A percentile compares a stretch with the other conserved stretches of the same genome.
These are phyloP conservation scores for Penicillium chermesinum DNA, from an alignment of 495 filamentous ascomycete genomes.

Conservation along the genomic window DNA sequence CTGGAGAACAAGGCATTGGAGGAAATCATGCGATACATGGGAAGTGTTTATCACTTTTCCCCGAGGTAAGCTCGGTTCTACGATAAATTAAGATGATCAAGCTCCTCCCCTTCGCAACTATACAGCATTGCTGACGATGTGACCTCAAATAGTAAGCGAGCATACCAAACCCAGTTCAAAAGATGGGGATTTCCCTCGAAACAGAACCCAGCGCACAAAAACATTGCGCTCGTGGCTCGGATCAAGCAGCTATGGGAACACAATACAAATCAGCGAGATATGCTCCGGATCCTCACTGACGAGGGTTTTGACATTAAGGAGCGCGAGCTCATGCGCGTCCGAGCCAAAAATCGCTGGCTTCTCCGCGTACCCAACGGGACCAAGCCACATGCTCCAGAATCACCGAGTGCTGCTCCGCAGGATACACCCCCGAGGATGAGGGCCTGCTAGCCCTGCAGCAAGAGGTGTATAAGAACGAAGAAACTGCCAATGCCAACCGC, in stretches of 20 bases:
- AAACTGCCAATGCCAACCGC: constrained; percentile 22
- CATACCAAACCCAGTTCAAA: constrained; percentile 68
- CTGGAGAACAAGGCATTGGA: constrained; percentile 64
- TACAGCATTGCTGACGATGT: constrained; percentile 1
- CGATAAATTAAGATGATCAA: background rate
- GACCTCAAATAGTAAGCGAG: constrained; percentile 53
- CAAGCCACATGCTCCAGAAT: constrained; percentile 32
- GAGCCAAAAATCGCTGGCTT: constrained; percentile 59
- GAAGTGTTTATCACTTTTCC: constrained; percentile 53
- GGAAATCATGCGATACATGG: constrained; percentile 62
- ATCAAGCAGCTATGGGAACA: constrained; percentile 72
- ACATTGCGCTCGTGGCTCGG: constrained; percentile 57
- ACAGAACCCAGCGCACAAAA: constrained; percentile 63
- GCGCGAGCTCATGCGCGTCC: constrained; percentile 60
- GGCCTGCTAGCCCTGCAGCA: constrained; percentile 38
- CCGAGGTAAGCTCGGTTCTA: constrained; percentile 53
- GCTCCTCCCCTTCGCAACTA: no score
- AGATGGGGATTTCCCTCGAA: constrained; percentile 75
- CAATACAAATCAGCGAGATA: constrained; percentile 64
- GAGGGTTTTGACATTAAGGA: constrained; percentile 70
- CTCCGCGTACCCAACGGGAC: constrained; percentile 56
- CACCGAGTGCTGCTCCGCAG: constrained; percentile 12
- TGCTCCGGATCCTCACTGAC: constrained; percentile 61
- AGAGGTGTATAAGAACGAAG: constrained; percentile 36
- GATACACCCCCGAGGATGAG: constrained; percentile 33